A percentile compares a stretch with the other conserved stretches of the same genome.
phyloP scores from a whole-genome alignment of 495 filamentous ascomycete species.

The Apiosordaria backusii region DNA sequence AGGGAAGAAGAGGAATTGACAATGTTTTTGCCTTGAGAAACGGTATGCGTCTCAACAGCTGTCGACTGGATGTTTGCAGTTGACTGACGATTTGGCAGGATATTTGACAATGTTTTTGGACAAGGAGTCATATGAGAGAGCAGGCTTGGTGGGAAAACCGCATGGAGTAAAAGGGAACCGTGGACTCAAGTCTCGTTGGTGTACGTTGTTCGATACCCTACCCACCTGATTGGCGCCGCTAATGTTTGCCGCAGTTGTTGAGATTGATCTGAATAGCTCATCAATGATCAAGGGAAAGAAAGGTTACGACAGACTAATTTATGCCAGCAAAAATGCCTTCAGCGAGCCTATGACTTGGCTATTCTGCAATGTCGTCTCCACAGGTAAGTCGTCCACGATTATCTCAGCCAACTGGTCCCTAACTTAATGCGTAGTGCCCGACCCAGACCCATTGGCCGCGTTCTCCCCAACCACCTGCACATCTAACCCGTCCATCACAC shows the following conservation, averaged over 20 bases:
- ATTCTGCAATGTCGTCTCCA: constrained; percentile 61
- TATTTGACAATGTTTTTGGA: constrained; percentile 72
- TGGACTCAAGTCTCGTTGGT: constrained; percentile 49
- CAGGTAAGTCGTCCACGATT: constrained; percentile 28
- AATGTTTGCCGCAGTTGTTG: constrained; percentile 55
- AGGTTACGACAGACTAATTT: constrained; percentile 78
- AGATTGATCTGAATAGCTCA: constrained; percentile 72
- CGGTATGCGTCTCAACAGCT: constrained; percentile 43
- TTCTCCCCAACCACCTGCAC: constrained; percentile 52
- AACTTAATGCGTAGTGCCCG: constrained; percentile 33
- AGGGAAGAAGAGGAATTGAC: constrained; percentile 75
- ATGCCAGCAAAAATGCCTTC: constrained; percentile 81
- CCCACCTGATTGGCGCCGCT: too few species aligned
- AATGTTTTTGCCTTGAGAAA: constrained; percentile 72
- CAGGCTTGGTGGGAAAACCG: constrained; percentile 75
- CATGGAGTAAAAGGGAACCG: constrained; percentile 54
- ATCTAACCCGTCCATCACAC: constrained; percentile 29
- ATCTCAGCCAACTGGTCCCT: constrained; percentile 4
- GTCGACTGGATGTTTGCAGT: not conserved
- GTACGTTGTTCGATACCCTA: constrained; percentile 29
- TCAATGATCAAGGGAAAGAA: constrained; percentile 91
- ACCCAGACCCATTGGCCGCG: constrained; percentile 48
- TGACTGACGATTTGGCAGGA: constrained; percentile 44
- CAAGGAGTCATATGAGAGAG: constrained; percentile 79
- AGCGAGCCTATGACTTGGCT: constrained; percentile 72